phyloP scores from a whole-genome alignment of 208 protist genomes.

The Angomonas ambiguus region DNA sequence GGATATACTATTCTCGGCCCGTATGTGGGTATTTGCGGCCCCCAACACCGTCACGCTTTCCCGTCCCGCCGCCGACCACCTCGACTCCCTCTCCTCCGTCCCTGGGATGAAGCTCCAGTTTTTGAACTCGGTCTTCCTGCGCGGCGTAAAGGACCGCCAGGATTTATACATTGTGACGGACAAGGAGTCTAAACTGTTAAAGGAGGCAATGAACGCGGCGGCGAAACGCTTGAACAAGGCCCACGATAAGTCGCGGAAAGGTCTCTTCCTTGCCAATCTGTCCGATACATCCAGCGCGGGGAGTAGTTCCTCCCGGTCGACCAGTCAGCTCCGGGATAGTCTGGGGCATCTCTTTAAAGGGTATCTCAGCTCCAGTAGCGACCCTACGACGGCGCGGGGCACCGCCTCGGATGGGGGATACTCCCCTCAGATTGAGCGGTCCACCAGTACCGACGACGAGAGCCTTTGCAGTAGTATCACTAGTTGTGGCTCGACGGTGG shows the following conservation, averaged over 20 bases:
- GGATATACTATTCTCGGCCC: conserved; percentile 55
- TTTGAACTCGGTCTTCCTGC: conserved; percentile 46
- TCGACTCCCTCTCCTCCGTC: conserved; percentile 18
- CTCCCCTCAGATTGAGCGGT: no score
- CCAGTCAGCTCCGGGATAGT: no score
- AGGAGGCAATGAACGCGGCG: conserved; percentile 28
- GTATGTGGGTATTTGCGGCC: conserved; percentile 70
- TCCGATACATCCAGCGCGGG: not conserved
- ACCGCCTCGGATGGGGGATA: no score
- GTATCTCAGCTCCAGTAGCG: not conserved
- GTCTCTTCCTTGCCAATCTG: not conserved
- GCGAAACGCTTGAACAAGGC: conserved; percentile 22
- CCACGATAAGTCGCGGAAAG: not conserved
- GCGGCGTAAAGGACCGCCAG: conserved; percentile 47
- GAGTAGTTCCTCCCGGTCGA: not conserved
- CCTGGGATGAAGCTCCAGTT: conserved; percentile 8
- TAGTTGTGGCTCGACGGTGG: not conserved
- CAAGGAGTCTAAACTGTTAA: conserved; percentile 20
- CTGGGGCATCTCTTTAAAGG: no score
- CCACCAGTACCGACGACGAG: not conserved
- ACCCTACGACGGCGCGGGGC: not conserved
- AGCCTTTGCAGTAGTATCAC: not conserved
- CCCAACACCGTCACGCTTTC: conserved; percentile 62
- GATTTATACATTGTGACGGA: conserved; percentile 45
- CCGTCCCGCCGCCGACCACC: conserved; percentile 11